Base-by-base conservation (phyloP, 495 filamentous ascomycete species). In the Talaromyces thailandensis region DNA sequence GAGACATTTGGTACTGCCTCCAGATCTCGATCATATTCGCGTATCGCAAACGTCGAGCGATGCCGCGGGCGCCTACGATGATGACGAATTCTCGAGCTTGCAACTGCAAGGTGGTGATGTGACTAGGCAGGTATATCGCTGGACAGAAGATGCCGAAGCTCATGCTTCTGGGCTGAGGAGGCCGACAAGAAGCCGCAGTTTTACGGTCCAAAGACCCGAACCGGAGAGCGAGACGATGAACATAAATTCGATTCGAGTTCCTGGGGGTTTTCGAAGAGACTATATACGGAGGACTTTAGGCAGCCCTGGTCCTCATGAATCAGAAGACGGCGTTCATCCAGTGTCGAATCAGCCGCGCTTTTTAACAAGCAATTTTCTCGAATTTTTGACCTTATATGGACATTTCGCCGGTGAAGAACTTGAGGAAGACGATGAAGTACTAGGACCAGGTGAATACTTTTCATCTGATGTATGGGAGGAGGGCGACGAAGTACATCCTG, bases 341-440 rank as follows among this genome's bases (percentile, higher is more conserved):
- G 71, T 68, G 69, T 57, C 67, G 64, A 57, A 74, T 72, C 81
- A 79, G 25, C 85, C 84, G 40, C 86, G 84, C 57, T 76, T 96
- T 16, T 84, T 96, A 51, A 95, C 94, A 12, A 90, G 74, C 65
- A 98, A 88, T 73, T 98, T 98, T 68, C 84, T 97, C 51, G 95
- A 98, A 70, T 98, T 98, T 66, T 72, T 98, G 57, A 92, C 89
- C 7, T 79, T 98, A 16, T 97, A 96, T 66, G 94, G 95, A 4
- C 95, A 98, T 75, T 98, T 98, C 71, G 94, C 94, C 16, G 94
- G 94, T 69, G 94, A 98, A 73, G 86, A 95, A 69, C 81, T 98
- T 6, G 92, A 96, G 72, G 92, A 97, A 69, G 94, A 97, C 66
- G 93, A 98, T 61, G 93, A 96, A 70, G 91, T 84, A 3, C 76